These are phyloP conservation scores for Yamadazyma triangularis DNA, from an alignment of 1,139 yeast species.

Conservation along the genomic window DNA sequence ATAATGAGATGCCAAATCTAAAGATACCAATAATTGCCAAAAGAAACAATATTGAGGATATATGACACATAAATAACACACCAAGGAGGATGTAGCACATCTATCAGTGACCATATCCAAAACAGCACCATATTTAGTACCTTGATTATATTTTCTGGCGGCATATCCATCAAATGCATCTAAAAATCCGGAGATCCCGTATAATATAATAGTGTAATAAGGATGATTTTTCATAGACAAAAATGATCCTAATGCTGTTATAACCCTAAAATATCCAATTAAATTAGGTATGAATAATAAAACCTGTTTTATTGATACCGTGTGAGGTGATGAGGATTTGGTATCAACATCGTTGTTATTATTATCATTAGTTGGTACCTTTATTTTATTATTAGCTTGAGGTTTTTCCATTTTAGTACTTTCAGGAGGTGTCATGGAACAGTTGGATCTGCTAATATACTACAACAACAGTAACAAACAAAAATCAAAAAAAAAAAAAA, in stretches of 20 bases:
- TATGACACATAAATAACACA: slow-evolving; percentile 76
- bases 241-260: slow-evolving; percentile 77
- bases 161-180: slow-evolving; percentile 98
- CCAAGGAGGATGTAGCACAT: slow-evolving; percentile 89
- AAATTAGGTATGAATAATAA: slow-evolving; percentile 83
- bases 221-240: slow-evolving; percentile 83
- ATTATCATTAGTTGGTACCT: too few relatives aligned
- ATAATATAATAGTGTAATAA: slow-evolving; percentile 65
- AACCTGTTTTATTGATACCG: slow-evolving; percentile 44
- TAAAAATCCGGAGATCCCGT: slow-evolving; percentile 82
- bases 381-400: too few relatives aligned
- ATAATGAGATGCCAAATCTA: slow-evolving; percentile 93
- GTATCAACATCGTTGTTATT: too few relatives aligned
- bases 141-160: slow-evolving; percentile 85
- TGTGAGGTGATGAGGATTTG: too few relatives aligned
- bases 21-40: slow-evolving; percentile 83
- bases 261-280: slow-evolving; percentile 82
- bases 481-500: too few relatives aligned
- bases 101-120: slow-evolving; percentile 98
- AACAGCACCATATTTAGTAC: slow-evolving; percentile 92
- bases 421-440: too few relatives aligned
- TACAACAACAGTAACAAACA: too few relatives aligned
- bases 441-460: too few relatives aligned
- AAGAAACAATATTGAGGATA: slow-evolving; percentile 62
- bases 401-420: too few relatives aligned